Evolutionary conservation across 495 filamentous ascomycete species (phyloP).

Genomic region (Aspergillus baeticus): DNA sequence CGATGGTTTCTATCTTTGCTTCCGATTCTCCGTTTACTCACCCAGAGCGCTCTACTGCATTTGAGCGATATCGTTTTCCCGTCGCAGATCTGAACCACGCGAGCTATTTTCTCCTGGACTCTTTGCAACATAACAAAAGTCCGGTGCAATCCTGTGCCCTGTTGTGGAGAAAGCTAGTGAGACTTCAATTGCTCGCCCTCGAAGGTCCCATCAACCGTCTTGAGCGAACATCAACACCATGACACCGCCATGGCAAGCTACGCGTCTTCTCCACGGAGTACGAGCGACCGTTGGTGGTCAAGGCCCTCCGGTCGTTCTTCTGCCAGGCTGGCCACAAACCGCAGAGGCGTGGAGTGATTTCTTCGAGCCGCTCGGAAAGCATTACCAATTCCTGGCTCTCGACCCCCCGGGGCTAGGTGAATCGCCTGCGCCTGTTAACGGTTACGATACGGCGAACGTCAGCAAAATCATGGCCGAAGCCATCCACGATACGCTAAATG

Average conservation of each 20-base stretch:
- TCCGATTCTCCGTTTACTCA: too few relatives aligned
- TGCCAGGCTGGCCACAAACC: conserved; percentile 30
- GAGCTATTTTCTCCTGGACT: too few relatives aligned
- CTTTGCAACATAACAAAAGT: too few relatives aligned
- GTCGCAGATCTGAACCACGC: too few relatives aligned
- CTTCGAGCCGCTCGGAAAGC: conserved; percentile 24
- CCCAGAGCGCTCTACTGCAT: too few relatives aligned
- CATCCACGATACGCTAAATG: conserved; percentile 14
- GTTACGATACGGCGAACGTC: conserved; percentile 24
- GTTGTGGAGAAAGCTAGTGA: too few relatives aligned
- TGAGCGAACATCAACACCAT: conserved; percentile 38
- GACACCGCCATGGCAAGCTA: conserved; percentile 23
- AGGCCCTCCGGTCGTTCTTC: conserved; percentile 22
- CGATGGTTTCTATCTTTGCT: too few relatives aligned
- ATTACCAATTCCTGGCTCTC: conserved; percentile 25
- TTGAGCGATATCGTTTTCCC: too few relatives aligned
- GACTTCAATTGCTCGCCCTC: too few relatives aligned
- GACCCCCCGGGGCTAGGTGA: conserved; percentile 24
- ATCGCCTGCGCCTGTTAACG: conserved; percentile 13
- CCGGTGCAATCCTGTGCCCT: too few relatives aligned
- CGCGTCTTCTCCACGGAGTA: conserved; percentile 25
- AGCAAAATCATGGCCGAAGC: conserved; percentile 26
- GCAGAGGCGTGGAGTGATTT: conserved; percentile 25
- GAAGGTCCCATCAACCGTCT: too few relatives aligned
- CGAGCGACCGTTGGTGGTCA: conserved; percentile 27